Evolutionary conservation across 2,329 filamentous ascomycete species (phyloP).

Genomic region (Laburnicola sp.): DNA sequence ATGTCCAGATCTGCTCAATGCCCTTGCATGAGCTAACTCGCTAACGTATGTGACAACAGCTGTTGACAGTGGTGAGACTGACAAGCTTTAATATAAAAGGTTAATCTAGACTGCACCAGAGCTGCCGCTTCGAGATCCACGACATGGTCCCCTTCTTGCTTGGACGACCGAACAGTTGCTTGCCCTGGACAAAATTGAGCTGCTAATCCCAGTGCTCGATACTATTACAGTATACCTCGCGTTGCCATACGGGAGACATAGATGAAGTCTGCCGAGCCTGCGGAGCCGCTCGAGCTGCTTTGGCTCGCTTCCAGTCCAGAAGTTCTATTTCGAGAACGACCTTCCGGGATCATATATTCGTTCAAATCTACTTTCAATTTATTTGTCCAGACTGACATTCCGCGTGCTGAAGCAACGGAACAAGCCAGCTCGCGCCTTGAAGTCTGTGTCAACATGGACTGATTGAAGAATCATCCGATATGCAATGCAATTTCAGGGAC

Average conservation of each 20-base stretch:
- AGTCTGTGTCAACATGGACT: neutral
- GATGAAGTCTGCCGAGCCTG: conserved; percentile 27
- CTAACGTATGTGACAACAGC: conserved; percentile 32
- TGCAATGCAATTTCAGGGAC: neutral
- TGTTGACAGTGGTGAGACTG: conserved; percentile 26
- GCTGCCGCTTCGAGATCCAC: conserved; percentile 40
- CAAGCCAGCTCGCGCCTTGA: conserved; percentile 16
- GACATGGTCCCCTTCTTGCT: conserved; percentile 30
- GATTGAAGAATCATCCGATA: conserved; percentile 14
- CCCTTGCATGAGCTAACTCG: conserved; percentile 36
- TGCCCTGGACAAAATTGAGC: conserved; percentile 15
- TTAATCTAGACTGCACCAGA: conserved; percentile 45
- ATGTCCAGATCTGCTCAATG: conserved; percentile 24
- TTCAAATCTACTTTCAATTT: conserved; percentile 36
- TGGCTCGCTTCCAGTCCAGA: conserved; percentile 19
- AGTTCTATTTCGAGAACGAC: conserved; percentile 38
- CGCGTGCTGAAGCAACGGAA: conserved; percentile 12
- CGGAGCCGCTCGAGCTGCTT: conserved; percentile 18
- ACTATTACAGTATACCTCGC: conserved; percentile 27
- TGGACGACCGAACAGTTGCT: conserved; percentile 19
- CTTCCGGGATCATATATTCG: conserved; percentile 34
- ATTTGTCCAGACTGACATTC: conserved; percentile 24
- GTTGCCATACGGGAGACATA: conserved; percentile 31
- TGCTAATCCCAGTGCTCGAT: conserved; percentile 35
- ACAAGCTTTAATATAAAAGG: conserved; percentile 47